Base-by-base conservation (phyloP, 2,329 filamentous ascomycete genomes). In the Cercospora sp. region DNA sequence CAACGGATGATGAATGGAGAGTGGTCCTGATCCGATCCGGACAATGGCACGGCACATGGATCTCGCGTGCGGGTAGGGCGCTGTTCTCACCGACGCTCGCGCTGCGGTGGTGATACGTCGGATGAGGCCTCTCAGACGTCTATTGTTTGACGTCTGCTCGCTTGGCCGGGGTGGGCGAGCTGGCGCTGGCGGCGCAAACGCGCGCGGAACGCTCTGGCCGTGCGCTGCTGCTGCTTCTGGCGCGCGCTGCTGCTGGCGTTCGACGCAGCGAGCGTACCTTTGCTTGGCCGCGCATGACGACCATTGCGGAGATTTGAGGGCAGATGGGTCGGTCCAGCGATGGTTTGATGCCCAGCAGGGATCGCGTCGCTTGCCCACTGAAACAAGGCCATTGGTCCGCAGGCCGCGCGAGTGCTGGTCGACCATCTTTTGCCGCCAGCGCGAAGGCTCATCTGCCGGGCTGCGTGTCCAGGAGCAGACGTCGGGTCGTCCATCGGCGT, bases 131-230 rank as follows among this genome's bases (percentile, higher is more conserved):
- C 53, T 71, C 71, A 69, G 66, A 73, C 71, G 66, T 66, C 69
- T 68, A 69, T 63, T 53, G 71, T 71, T 73, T 73, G 69, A 73
- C 69, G 31, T 67, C 30, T 59, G 64, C 68, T 70, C 69, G 69
- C 66, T 69, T 71, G 65, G 57, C 62, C 62, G 40, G 60, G 42
- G 55, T 16, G 36, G 36, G 13, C 5, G 16, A 6, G 36, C 36
- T 16, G 36, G 36, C 36, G 36, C 36, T 42, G 36, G 36, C 36
- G 42, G 42, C 42, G 42, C n/a, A 48, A 18, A 23, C n/a, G 42
- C 42, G 18, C 45, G 45, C 45, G 45, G 45, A 51, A 23, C 12
- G 45, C 18, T 63, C 33, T 26, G 36, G 23, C 59, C 63, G 60
- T 40, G 20, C 40, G 51, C 65, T 33, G 53, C 65, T 33, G 53